phyloP scores from a whole-genome alignment of 2,329 filamentous ascomycete genomes.

The Venturia asperata region DNA sequence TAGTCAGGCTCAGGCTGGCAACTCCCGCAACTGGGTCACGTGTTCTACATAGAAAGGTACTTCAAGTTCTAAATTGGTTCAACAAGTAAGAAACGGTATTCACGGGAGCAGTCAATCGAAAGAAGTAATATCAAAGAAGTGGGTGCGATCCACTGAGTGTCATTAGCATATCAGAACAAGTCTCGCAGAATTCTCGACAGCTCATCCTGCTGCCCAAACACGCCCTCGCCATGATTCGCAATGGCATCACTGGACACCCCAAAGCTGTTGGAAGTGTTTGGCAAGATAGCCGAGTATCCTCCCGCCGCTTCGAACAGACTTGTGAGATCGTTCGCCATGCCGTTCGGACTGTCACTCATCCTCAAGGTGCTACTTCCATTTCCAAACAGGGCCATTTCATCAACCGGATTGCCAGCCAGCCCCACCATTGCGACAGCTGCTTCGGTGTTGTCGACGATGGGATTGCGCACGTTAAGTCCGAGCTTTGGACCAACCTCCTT shows the following conservation, averaged over 20 bases:
- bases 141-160: too few species aligned
- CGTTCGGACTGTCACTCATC: slow-evolving; percentile 47
- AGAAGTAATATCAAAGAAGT: too few species aligned
- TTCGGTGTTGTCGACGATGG: slow-evolving; percentile 39
- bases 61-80: too few species aligned
- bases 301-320: slow-evolving; percentile 58
- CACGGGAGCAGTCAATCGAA: too few species aligned
- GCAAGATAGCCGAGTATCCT: slow-evolving; percentile 29
- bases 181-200: slow-evolving; percentile 53
- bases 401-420: slow-evolving; percentile 54
- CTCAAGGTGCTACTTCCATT: slow-evolving; percentile 24
- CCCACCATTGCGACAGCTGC: slow-evolving; percentile 60
- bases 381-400: slow-evolving; percentile 47
- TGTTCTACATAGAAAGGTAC: too few species aligned
- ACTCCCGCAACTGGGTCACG: too few species aligned
- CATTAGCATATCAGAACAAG: slow-evolving; percentile 40
- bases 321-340: slow-evolving; percentile 56
- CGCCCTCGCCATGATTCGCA: slow-evolving; percentile 39
- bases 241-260: slow-evolving; percentile 33
- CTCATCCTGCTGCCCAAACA: slow-evolving; percentile 50
- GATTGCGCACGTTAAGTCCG: slow-evolving; percentile 47
- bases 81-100: too few species aligned
- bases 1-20: too few species aligned
- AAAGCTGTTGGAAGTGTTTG: slow-evolving; percentile 36
- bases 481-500: slow-evolving; percentile 66